These are phyloP conservation scores for Pochonia chlamydosporia DNA, from an alignment of 2,329 filamentous ascomycete genomes.

Conservation along the genomic window DNA sequence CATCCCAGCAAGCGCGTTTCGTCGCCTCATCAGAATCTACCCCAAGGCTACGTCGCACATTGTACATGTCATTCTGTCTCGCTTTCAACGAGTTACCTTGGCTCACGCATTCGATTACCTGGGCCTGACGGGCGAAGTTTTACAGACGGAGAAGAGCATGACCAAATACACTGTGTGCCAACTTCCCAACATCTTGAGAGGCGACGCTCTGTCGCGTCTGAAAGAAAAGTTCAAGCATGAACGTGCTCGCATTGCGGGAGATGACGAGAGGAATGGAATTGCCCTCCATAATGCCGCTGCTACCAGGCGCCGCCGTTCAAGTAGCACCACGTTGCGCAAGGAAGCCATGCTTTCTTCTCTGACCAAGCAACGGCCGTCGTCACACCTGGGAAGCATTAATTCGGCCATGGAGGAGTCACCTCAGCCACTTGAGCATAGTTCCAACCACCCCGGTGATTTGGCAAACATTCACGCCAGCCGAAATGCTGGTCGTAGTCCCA, in stretches of 20 bases:
- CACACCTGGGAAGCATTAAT: conserved; percentile 35
- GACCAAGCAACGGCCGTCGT: conserved; percentile 37
- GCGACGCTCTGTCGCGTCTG: conserved; percentile 72
- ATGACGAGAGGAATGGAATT: conserved; percentile 82
- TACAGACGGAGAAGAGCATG: conserved; percentile 91
- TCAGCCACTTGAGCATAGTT: conserved; percentile 38
- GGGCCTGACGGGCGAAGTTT: conserved; percentile 82
- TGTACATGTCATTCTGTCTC: conserved; percentile 91
- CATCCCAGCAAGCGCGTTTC: conserved; percentile 93
- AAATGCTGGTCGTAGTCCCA: conserved; percentile 41
- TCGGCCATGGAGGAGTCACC: conserved; percentile 30
- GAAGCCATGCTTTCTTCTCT: conserved; percentile 70
- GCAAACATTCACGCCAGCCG: conserved; percentile 70
- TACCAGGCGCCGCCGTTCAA: conserved; percentile 64
- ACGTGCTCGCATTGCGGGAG: conserved; percentile 71
- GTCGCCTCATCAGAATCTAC: conserved; percentile 85
- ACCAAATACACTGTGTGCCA: conserved; percentile 88
- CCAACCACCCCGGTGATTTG: conserved; percentile 66
- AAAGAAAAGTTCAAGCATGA: conserved; percentile 92
- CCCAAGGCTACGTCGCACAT: conserved; percentile 96
- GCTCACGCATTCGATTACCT: conserved; percentile 93
- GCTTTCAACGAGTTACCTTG: conserved; percentile 89
- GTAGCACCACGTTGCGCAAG: conserved; percentile 68
- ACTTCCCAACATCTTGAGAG: conserved; percentile 82
- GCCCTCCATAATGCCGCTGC: conserved; percentile 78